Evolutionary conservation across 2,329 filamentous ascomycete species (phyloP), one percentile per base, ranked within the genome.

Genomic region (Seiridium unicorne): DNA sequence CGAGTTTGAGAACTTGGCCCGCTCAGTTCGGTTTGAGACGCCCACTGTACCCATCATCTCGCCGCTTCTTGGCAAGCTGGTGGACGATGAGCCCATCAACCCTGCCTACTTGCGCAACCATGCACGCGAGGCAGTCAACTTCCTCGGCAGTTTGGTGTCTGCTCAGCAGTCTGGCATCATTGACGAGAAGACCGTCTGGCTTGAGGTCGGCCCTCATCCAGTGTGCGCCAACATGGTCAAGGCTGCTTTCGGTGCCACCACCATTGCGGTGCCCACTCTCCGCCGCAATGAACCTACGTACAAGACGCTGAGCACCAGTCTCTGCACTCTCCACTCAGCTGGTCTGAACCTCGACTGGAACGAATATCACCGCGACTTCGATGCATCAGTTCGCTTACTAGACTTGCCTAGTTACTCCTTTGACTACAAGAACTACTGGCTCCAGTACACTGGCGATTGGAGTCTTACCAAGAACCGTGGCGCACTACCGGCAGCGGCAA

Each of bases 201-300:
- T 93, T 59, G 90, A 93, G 71, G 76, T 92, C 63, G 90, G 90
- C n/a, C 89, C 89, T 44, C 87, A 91, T 67, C 88, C 89, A 0
- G 84, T 92, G 11, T 89, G 85, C 72, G 81, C 82, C 49, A 83
- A 83, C 61, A 87, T 92, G 81, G 82, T 91, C 64, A 89, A 88
- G 76, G 82, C 84, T 13, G 85, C 83, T 4, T 81, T 90, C 58
- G 83, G 82, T 34, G 73, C 76, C 5, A 75, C 79, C 8, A 83
- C 82, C 34, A 78, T 82, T 46, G 82, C 84, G 11, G 80, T 84
- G 9, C 81, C 87, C 3, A 86, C 88, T 3, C 77, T 91, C 9
- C 85, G 85, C 38, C 84, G 87, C 60, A 82, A 80, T 48, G 87
- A 90, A 68, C 76, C 84, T 61, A 77, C 84, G 31, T 91, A 87